Percentiles rank a stretch among this genome's conserved stretches.
Conservation (phyloP, 345 rosid species). For the Syzygium aqueum region DNA sequence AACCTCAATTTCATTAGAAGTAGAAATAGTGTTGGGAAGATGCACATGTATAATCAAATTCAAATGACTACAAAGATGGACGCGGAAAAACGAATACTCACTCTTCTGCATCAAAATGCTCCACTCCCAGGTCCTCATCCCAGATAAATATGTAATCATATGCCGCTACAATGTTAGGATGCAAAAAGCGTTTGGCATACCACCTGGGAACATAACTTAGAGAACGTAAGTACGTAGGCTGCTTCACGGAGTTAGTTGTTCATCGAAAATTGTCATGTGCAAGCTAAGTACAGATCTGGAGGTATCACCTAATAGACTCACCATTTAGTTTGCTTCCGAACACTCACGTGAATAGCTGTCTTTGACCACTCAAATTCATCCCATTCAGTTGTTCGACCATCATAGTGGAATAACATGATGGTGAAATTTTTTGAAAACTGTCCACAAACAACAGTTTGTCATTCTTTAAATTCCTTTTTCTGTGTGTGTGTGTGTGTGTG, state of each 20-base stretch:
- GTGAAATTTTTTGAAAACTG: constrained; percentile 95
- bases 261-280: not conserved
- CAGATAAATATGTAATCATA: constrained; percentile 89
- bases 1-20: not conserved
- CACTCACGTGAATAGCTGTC: constrained; percentile 88
- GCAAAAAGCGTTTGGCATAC: constrained; percentile 96
- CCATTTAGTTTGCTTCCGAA: constrained; percentile 84
- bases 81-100: constrained; percentile 17
- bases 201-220: constrained; percentile 43
- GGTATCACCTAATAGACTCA: constrained; percentile 12
- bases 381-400: constrained; percentile 79
- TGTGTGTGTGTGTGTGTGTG: not conserved
- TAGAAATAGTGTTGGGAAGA: not conserved
- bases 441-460: not conserved
- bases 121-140: constrained; percentile 98
- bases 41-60: not conserved
- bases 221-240: not conserved
- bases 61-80: not conserved
- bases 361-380: constrained; percentile 93
- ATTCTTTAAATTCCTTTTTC: not conserved
- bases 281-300: not conserved
- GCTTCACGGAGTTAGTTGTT: not conserved
- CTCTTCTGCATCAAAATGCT: constrained; percentile 79
- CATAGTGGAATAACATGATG: constrained; percentile 86
- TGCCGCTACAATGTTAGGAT: constrained; percentile 77